Evolutionary conservation across 495 filamentous ascomycete genomes (phyloP).

Genomic region (Penicillium subrubescens): DNA sequence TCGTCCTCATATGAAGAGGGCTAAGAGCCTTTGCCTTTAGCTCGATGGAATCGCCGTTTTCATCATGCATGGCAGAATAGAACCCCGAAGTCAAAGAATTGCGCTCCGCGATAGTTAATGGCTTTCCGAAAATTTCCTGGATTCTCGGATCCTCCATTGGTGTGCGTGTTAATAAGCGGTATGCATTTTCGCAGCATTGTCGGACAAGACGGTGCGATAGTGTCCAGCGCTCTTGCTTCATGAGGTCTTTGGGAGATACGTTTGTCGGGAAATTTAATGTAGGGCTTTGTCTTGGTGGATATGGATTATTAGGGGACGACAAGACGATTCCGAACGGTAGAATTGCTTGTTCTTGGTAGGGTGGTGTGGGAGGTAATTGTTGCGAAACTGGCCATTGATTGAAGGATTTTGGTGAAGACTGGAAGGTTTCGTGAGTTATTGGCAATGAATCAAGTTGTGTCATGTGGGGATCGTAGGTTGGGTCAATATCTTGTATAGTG

Average conservation of each 20-base stretch:
- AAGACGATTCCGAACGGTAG: constrained; percentile 27
- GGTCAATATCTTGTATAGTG: neutral
- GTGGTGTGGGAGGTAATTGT: constrained; percentile 24
- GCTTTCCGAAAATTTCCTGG: constrained; percentile 25
- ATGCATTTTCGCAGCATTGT: constrained; percentile 31
- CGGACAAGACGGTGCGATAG: constrained; percentile 35
- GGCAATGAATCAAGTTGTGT: constrained; percentile 12
- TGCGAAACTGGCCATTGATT: constrained; percentile 18
- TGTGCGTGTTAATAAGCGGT: constrained; percentile 24
- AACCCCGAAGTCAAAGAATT: constrained; percentile 25
- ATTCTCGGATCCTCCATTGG: constrained; percentile 17
- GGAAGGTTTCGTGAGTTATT: constrained; percentile 15
- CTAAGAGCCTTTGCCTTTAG: constrained; percentile 23
- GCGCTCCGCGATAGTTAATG: constrained; percentile 21
- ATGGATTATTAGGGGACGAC: constrained; percentile 17
- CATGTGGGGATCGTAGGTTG: constrained; percentile 16
- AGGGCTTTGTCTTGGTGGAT: constrained; percentile 6
- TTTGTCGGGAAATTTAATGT: constrained; percentile 15
- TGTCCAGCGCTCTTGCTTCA: constrained; percentile 19
- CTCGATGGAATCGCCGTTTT: constrained; percentile 23
- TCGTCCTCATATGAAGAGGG: constrained; percentile 13
- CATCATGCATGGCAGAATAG: constrained; percentile 24
- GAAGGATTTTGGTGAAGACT: constrained; percentile 10
- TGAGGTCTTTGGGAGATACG: constrained; percentile 14
- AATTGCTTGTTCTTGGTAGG: constrained; percentile 26